These are phyloP conservation scores for Aureobasidium subglaciale DNA, from an alignment of 2,329 filamentous ascomycete genomes.

Conservation along the genomic window DNA sequence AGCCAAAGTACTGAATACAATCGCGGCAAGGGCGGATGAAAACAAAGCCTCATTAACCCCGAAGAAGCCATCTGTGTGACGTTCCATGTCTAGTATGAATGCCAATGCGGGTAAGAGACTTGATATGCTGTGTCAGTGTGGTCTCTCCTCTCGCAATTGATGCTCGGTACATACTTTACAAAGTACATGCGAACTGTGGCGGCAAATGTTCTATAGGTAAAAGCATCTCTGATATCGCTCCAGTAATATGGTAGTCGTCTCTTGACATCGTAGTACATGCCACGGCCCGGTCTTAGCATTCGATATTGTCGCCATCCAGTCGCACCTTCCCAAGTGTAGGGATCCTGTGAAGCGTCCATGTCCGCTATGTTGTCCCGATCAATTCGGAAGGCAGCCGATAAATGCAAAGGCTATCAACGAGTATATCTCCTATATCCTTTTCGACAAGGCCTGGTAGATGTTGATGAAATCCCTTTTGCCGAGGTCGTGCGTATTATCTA, in stretches of 20 bases:
- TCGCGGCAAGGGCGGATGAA: conserved; percentile 47
- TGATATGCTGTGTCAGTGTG: background rate
- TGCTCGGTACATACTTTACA: conserved; percentile 38
- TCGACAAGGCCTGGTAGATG: background rate
- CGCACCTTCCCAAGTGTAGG: conserved; percentile 30
- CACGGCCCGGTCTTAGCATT: conserved; percentile 39
- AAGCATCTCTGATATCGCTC: conserved; percentile 49
- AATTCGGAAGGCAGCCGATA: background rate
- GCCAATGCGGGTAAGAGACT: background rate
- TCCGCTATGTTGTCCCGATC: background rate
- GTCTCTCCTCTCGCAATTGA: background rate
- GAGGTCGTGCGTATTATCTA: background rate
- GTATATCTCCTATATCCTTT: background rate
- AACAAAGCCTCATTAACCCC: conserved; percentile 52
- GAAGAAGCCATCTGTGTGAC: conserved; percentile 48
- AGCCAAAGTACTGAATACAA: conserved; percentile 47
- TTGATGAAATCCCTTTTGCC: background rate
- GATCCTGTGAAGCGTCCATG: conserved; percentile 23
- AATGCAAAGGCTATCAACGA: background rate
- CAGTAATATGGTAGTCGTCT: conserved; percentile 49
- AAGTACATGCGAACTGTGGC: conserved; percentile 54
- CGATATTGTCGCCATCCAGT: conserved; percentile 31
- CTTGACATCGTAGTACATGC: conserved; percentile 49
- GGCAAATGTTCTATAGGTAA: conserved; percentile 48
- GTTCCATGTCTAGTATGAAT: conserved; percentile 46